Evolutionary conservation across 202 grass and related monocot genomes (phyloP).

Genomic region (Zizania palustris): DNA sequence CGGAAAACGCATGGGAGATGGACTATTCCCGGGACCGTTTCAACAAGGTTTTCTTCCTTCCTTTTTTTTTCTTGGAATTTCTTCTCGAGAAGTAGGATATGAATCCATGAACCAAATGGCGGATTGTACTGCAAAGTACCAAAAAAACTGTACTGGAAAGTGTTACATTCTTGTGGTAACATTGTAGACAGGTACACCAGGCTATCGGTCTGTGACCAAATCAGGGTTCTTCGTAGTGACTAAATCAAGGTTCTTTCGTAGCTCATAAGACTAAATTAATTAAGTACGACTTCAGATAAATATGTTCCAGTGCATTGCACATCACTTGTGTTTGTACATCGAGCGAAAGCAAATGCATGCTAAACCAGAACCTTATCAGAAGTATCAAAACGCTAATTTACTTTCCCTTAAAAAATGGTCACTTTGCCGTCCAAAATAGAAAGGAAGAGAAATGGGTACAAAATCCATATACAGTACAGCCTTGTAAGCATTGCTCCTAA

Average conservation of each 20-base stretch:
- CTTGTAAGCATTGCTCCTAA: neutral
- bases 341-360: neutral
- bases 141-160: no score
- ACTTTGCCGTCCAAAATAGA: neutral
- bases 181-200: neutral
- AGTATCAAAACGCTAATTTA: neutral
- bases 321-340: neutral
- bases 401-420: neutral
- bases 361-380: neutral
- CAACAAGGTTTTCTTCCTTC: neutral
- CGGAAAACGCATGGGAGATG: neutral
- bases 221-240: neutral
- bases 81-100: neutral
- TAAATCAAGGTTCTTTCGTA: no score
- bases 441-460: neutral
- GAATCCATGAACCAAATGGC: neutral
- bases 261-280: neutral
- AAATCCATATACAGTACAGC: neutral
- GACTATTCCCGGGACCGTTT: neutral
- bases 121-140: neutral
- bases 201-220: neutral
- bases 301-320: neutral
- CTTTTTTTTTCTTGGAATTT: neutral
- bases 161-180: neutral
- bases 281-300: neutral